Conservation (phyloP, 2,329 filamentous ascomycete species). For the Aureobasidium sp. region DNA sequence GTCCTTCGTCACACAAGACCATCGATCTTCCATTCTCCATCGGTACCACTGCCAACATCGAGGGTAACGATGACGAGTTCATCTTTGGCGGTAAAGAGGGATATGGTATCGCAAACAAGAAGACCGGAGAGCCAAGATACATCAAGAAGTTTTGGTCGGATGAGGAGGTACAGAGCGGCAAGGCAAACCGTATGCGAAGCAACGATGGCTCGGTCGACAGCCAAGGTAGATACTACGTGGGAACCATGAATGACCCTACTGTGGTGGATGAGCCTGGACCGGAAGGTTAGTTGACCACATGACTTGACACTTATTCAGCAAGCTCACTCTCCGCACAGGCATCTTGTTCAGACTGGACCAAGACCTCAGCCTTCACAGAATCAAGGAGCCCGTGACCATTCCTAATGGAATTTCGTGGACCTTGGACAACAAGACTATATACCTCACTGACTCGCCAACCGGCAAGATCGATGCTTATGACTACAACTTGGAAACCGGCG, state of each 20-base stretch:
- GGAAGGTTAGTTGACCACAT: background rate
- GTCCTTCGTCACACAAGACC: conserved; percentile 47
- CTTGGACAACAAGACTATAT: conserved; percentile 61
- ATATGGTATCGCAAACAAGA: conserved; percentile 65
- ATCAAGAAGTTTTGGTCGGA: conserved; percentile 49
- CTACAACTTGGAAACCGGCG: conserved; percentile 55
- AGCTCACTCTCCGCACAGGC: conserved; percentile 39
- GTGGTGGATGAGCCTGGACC: conserved; percentile 16
- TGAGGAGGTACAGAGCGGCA: conserved; percentile 35
- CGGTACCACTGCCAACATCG: conserved; percentile 65
- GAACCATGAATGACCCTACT: conserved; percentile 74
- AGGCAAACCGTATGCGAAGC: conserved; percentile 44
- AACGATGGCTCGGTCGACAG: conserved; percentile 81
- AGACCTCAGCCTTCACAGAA: conserved; percentile 49
- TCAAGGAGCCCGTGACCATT: conserved; percentile 55
- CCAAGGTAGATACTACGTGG: conserved; percentile 74
- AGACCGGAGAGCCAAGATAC: conserved; percentile 47
- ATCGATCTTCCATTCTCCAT: conserved; percentile 49
- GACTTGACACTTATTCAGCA: background rate
- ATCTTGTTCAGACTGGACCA: conserved; percentile 64
- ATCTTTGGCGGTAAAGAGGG: conserved; percentile 74
- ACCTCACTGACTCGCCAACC: conserved; percentile 70
- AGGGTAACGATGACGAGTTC: conserved; percentile 54
- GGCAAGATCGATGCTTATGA: conserved; percentile 65
- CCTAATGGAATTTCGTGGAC: conserved; percentile 84